Conservation (phyloP, 768 basidiomycete genomes). For the Exidia glandulosa region DNA sequence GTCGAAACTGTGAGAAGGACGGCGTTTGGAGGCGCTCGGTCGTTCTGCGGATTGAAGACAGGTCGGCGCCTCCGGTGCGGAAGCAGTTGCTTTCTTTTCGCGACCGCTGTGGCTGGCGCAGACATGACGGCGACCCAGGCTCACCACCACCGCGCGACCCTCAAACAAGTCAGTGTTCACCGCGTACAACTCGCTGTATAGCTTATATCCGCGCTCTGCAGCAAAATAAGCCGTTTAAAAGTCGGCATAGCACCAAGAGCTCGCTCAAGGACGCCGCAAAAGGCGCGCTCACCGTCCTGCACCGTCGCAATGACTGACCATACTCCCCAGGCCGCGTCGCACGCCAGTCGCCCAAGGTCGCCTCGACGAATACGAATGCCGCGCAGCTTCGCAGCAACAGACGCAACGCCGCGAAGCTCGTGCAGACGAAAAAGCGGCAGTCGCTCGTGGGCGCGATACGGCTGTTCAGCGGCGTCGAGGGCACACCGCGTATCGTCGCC, state of each 20-base stretch:
- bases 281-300: constrained; percentile 32
- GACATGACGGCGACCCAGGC: constrained; percentile 15
- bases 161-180: constrained; percentile 58
- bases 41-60: no score
- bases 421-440: constrained; percentile 59
- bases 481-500: constrained; percentile 76
- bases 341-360: constrained; percentile 44
- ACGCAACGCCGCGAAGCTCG: constrained; percentile 77
- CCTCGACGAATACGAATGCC: constrained; percentile 33
- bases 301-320: neutral
- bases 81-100: no score
- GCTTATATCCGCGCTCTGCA: constrained; percentile 20
- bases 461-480: constrained; percentile 69
- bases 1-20: no score
- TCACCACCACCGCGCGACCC: constrained; percentile 69
- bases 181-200: constrained; percentile 1
- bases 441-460: constrained; percentile 58
- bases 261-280: constrained; percentile 76
- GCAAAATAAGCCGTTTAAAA: constrained; percentile 91
- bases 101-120: no score
- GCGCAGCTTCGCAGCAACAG: constrained; percentile 70
- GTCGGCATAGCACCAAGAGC: constrained; percentile 79
- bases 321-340: constrained; percentile 40
- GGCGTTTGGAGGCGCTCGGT: no score
- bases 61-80: no score